Percentiles rank a stretch among this genome's conserved stretches.
phyloP scores from a whole-genome alignment of 768 basidiomycete species.

The Mycena capillaripes region DNA sequence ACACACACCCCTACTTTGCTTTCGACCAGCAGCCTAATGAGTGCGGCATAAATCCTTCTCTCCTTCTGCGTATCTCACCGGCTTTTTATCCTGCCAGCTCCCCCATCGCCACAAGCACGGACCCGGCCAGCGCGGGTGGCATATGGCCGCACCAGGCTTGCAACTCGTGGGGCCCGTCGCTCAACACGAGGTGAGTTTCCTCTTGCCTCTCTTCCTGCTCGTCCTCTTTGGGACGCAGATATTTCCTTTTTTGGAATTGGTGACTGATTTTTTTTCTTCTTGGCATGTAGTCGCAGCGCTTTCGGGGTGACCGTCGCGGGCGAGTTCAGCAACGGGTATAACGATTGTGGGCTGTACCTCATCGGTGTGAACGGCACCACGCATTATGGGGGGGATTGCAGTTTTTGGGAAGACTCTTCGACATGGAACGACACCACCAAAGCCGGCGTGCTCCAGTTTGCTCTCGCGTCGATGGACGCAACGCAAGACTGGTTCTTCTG shows the following conservation, averaged over 20 bases:
- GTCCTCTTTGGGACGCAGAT: background rate
- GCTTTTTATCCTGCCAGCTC: too few species aligned
- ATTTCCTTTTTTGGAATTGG: background rate
- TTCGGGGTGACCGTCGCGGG: constrained; percentile 4
- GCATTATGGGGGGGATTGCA: background rate
- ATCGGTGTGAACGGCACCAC: background rate
- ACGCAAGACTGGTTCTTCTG: constrained; percentile 4
- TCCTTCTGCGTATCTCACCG: too few species aligned
- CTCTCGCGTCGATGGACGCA: background rate
- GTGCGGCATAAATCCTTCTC: too few species aligned
- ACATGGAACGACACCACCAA: background rate
- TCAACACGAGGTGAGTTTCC: constrained; percentile 50
- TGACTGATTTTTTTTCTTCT: background rate
- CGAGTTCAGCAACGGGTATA: constrained; percentile 1
- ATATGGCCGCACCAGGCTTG: constrained; percentile 56
- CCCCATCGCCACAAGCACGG: constrained; percentile 39
- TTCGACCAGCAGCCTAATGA: constrained; percentile 45
- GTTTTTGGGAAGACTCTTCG: background rate
- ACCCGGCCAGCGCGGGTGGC: constrained; percentile 42
- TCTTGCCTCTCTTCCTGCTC: background rate
- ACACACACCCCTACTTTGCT: constrained; percentile 1
- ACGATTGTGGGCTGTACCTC: constrained; percentile 3
- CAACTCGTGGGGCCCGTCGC: constrained; percentile 59
- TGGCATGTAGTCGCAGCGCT: background rate
- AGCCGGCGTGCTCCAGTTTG: background rate